phyloP scores from a whole-genome alignment of 179 eudicot species.

The Spinacia oleracea region DNA sequence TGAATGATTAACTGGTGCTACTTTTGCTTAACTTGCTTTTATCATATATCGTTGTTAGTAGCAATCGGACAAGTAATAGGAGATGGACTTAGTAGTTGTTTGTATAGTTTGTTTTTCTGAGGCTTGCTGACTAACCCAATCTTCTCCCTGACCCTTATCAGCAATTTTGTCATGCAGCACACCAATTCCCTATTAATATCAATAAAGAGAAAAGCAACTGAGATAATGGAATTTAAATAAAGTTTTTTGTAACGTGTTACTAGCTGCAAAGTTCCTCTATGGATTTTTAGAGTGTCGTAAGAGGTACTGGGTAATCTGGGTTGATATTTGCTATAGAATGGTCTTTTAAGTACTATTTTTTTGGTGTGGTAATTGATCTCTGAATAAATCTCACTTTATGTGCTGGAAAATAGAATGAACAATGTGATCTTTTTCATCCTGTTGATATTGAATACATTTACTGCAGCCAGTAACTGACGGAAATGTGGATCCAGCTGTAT shows the following conservation, averaged over 20 bases:
- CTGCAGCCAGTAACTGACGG: conserved; percentile 81
- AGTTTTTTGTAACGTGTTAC: not conserved
- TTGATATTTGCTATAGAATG: not conserved
- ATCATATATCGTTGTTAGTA: too few relatives aligned
- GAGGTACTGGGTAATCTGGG: conserved; percentile 12
- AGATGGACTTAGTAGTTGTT: not conserved
- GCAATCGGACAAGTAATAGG: not conserved
- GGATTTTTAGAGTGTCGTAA: not conserved
- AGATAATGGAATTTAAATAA: not conserved
- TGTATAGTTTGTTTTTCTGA: not conserved
- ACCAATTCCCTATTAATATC: not conserved
- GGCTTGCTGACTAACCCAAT: not conserved
- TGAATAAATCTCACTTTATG: not conserved
- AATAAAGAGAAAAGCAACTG: not conserved
- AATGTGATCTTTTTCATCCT: not conserved
- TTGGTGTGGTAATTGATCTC: conserved; percentile 5
- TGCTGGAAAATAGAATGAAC: not conserved
- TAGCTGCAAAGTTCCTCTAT: not conserved
- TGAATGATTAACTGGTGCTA: not conserved
- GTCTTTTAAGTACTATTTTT: too few relatives aligned
- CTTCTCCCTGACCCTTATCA: not conserved
- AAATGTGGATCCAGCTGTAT: conserved; percentile 81
- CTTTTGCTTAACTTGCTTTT: not conserved
- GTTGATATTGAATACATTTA: conserved; percentile 14
- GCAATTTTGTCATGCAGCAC: not conserved